phyloP scores from a whole-genome alignment of 148 eudicot species.

The Selenicereus undatus region DNA sequence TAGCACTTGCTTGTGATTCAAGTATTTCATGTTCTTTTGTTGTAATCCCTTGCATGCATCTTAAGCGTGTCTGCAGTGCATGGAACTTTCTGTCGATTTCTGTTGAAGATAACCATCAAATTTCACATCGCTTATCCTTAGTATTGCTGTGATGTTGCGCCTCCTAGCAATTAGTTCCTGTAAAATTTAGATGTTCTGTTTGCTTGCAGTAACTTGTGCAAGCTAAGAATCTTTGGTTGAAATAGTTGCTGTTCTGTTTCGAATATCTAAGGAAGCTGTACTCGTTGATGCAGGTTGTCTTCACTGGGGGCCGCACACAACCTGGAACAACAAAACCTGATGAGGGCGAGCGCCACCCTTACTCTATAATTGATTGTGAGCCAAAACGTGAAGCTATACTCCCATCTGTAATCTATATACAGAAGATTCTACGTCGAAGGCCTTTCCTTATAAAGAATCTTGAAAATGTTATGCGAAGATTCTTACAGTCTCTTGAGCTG shows the following conservation, averaged over 20 bases:
- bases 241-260: not conserved
- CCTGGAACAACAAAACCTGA: slow-evolving; percentile 96
- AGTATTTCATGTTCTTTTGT: not conserved
- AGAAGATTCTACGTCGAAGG: slow-evolving; percentile 78
- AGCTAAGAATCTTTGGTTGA: not conserved
- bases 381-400: slow-evolving; percentile 81
- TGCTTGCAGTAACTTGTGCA: not conserved
- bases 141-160: not conserved
- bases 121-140: not conserved
- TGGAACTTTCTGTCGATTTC: not conserved
- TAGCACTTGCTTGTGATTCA: not conserved
- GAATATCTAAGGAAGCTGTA: not conserved
- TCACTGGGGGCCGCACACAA: slow-evolving; percentile 95
- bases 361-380: slow-evolving; percentile 80
- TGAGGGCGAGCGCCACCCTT: slow-evolving; percentile 97
- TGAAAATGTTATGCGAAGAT: slow-evolving; percentile 95
- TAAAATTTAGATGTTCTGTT: not conserved
- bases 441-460: slow-evolving; percentile 95
- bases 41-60: not conserved
- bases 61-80: not conserved
- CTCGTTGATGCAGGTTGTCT: slow-evolving; percentile 53
- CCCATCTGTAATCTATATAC: slow-evolving; percentile 89
- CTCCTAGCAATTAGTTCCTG: not conserved
- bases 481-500: slow-evolving; percentile 91
- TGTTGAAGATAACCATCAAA: not conserved